phyloP scores from a whole-genome alignment of 108 stramenopile species.

The Skeletonema tropicum region DNA sequence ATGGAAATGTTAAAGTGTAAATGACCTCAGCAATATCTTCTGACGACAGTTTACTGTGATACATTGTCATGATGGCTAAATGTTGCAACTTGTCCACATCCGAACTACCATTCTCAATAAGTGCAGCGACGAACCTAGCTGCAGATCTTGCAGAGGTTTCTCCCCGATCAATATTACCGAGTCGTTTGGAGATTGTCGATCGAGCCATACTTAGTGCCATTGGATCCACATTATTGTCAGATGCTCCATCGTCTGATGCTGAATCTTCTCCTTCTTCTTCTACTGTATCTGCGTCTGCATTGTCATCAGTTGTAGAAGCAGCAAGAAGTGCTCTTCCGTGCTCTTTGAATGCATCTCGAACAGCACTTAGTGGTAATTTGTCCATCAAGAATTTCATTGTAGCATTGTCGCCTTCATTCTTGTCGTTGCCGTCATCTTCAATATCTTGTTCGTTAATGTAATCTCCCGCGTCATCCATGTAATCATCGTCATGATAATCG shows the following conservation, averaged over 20 bases:
- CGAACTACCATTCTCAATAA: background rate
- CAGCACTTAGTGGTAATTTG: slow-evolving; percentile 16
- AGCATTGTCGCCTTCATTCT: slow-evolving; percentile 9
- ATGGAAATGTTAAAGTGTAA: slow-evolving; percentile 22
- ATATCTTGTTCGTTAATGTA: slow-evolving; percentile 22
- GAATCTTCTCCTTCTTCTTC: slow-evolving; percentile 33
- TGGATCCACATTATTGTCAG: slow-evolving; percentile 54
- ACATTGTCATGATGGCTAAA: slow-evolving; percentile 53
- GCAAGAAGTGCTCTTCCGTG: slow-evolving; percentile 17
- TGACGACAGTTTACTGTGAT: slow-evolving; percentile 58
- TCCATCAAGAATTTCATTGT: slow-evolving; percentile 25
- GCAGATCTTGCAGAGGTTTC: slow-evolving; percentile 42
- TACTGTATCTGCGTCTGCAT: background rate
- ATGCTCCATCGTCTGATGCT: slow-evolving; percentile 19
- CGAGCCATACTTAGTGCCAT: slow-evolving; percentile 62
- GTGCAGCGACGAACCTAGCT: slow-evolving; percentile 24
- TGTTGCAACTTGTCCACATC: slow-evolving; percentile 21
- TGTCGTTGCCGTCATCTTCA: slow-evolving; percentile 7
- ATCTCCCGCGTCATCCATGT: slow-evolving; percentile 23
- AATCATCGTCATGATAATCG: slow-evolving; percentile 13
- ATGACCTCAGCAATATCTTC: slow-evolving; percentile 54
- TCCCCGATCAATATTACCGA: slow-evolving; percentile 45
- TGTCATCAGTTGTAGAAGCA: slow-evolving; percentile 2
- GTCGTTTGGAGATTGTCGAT: slow-evolving; percentile 41
- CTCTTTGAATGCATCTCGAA: slow-evolving; percentile 25